Evolutionary conservation across 805 yeast genomes (phyloP), one percentile per base, ranked within the genome.

Genomic region (Kodamaea nitidulidarum): DNA sequence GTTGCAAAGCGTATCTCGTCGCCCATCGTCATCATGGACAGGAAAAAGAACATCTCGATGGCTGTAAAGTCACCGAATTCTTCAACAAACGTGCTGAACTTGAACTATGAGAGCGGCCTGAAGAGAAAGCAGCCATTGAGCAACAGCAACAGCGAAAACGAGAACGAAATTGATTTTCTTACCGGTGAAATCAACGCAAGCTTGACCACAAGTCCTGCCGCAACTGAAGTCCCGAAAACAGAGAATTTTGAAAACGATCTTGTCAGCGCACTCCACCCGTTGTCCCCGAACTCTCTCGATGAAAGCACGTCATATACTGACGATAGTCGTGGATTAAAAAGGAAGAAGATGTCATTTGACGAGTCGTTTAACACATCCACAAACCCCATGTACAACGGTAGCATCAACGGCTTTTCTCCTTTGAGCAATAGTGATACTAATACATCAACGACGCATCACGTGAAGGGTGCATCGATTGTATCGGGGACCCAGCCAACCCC

Each of bases 11-110:
- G 78, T 15, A 58, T 82, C 6, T 78, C 95, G 1, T 65, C 80
- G 7, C 79, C 88, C 4, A 85, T 91, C 21, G 82, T 87, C 82
- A 88, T 91, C 36, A 91, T 95, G 79, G 98, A 93, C 61, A 81
- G 95, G 60, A 95, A 91, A 71, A 90, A 87, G 61, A 71, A 77
- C 15, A 55, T 62, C 11, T 54, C 69, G 2, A 32, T 54, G 5
- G 28, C 38, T 5, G 38, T 28, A 10, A 51, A 43, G 36, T 54
- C 49, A 16, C 48, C 54, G 5, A 49, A 50, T 15, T 54, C 59
- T 4, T 47, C 54, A 3, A 52, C 58, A 1, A 55, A 56, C 43
- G 44, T 54, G 35, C 46, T 45, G 22, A 47, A 31, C 15, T 22
- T 44, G 41, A 34, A 30, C n/a, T 8, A 30, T 7, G 40, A 43